A percentile compares a stretch with the other conserved stretches of the same genome.
These are phyloP conservation scores for Thraustochytrium striatum DNA, from an alignment of 352 stramenopile genomes.

Conservation along the genomic window DNA sequence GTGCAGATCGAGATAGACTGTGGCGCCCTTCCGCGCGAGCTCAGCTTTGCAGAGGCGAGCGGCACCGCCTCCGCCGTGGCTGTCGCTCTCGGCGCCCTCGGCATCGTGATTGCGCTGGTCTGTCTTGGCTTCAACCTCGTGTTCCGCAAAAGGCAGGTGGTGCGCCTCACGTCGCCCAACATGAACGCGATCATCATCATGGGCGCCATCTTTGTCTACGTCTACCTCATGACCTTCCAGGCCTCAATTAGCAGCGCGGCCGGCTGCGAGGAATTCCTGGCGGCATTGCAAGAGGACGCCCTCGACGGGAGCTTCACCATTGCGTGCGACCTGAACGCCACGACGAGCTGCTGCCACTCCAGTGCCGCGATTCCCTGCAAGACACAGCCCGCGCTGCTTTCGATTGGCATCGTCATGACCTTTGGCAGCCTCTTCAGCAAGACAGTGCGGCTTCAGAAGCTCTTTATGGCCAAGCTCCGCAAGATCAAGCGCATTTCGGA, in stretches of 20 bases:
- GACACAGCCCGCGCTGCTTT: too few relatives aligned
- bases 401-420: neutral
- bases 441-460: neutral
- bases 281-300: too few relatives aligned
- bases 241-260: too few relatives aligned
- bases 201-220: neutral
- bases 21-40: neutral
- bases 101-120: neutral
- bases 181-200: neutral
- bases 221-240: neutral
- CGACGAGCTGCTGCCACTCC: too few relatives aligned
- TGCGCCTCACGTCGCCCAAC: neutral
- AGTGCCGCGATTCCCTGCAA: too few relatives aligned
- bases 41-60: neutral
- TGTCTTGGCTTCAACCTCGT: neutral
- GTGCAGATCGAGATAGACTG: neutral
- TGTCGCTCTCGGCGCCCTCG: neutral
- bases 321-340: too few relatives aligned
- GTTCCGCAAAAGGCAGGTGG: neutral
- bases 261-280: too few relatives aligned
- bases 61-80: neutral
- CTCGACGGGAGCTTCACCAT: too few relatives aligned
- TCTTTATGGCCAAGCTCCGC: too few relatives aligned
- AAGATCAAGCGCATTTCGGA: too few relatives aligned
- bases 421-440: neutral